These are phyloP conservation scores for Poa annua DNA, from an alignment of 176 grass and related monocot species.

Conservation along the genomic window DNA sequence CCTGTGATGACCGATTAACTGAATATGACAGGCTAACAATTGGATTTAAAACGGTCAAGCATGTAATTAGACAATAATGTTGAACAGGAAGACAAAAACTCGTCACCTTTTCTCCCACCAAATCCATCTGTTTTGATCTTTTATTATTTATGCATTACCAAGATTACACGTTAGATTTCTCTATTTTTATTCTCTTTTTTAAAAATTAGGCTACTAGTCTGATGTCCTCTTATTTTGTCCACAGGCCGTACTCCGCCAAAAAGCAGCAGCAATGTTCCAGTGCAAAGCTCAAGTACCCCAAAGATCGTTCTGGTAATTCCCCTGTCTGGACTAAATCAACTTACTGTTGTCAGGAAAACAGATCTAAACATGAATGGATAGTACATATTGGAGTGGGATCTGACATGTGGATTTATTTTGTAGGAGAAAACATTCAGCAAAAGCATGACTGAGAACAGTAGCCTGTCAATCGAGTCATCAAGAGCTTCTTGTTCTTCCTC, in stretches of 20 bases:
- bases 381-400: not conserved
- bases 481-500: slow-evolving; percentile 88
- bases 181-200: not conserved
- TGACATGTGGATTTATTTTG: slow-evolving; percentile 35
- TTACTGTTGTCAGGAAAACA: not conserved
- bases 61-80: not conserved
- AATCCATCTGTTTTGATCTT: slow-evolving; percentile 39
- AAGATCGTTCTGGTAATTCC: slow-evolving; percentile 75
- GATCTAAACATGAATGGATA: not conserved
- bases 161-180: not conserved
- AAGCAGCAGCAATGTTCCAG: slow-evolving; percentile 47
- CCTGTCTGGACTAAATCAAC: slow-evolving; percentile 3
- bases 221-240: slow-evolving; percentile 18
- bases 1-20: slow-evolving; percentile 30
- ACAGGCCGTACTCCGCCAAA: slow-evolving; percentile 61
- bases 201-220: slow-evolving; percentile 23
- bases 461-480: slow-evolving; percentile 86
- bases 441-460: slow-evolving; percentile 77
- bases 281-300: slow-evolving; percentile 50
- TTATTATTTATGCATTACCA: slow-evolving; percentile 3
- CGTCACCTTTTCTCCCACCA: slow-evolving; percentile 7
- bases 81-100: not conserved
- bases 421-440: slow-evolving; percentile 96
- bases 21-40: slow-evolving; percentile 18
- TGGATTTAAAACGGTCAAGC: not conserved